Evolutionary conservation across 257 asterid genomes (phyloP).

Genomic region (Fraxinus anomala): DNA sequence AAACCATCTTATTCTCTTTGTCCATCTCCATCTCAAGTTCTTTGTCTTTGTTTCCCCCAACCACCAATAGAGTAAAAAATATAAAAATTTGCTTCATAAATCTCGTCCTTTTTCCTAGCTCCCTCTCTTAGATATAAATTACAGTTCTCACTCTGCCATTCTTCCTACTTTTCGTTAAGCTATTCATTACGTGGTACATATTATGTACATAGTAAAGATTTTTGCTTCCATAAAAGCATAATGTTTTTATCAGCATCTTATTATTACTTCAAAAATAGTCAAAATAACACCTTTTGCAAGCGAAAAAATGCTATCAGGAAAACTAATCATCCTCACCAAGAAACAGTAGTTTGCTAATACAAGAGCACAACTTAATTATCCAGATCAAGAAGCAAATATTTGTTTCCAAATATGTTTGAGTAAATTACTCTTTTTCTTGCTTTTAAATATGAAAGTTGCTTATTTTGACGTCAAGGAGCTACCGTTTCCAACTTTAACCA

Average conservation of each 20-base stretch:
- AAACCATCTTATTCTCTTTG: background rate
- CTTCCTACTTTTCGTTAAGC: background rate
- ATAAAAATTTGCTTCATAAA: background rate
- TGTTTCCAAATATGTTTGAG: background rate
- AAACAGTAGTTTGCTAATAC: background rate
- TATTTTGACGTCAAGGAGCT: background rate
- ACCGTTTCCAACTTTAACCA: background rate
- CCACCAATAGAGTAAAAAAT: background rate
- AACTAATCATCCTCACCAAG: background rate
- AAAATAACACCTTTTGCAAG: background rate
- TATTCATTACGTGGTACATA: background rate
- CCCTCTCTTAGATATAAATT: background rate
- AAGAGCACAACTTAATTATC: background rate
- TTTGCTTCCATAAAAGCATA: background rate
- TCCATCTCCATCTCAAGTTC: background rate
- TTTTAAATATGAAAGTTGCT: too few relatives aligned
- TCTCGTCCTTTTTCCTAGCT: background rate
- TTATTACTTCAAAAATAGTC: background rate
- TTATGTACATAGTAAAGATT: background rate
- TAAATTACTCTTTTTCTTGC: too few relatives aligned
- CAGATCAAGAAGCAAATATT: background rate
- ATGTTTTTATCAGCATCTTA: background rate
- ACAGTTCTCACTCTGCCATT: background rate
- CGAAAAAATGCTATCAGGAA: background rate
- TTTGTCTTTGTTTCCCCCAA: background rate